Evolutionary conservation across 441 rosid genomes (phyloP), one percentile per base, ranked within the genome.

Genomic region (Codiaeum variegatum): DNA sequence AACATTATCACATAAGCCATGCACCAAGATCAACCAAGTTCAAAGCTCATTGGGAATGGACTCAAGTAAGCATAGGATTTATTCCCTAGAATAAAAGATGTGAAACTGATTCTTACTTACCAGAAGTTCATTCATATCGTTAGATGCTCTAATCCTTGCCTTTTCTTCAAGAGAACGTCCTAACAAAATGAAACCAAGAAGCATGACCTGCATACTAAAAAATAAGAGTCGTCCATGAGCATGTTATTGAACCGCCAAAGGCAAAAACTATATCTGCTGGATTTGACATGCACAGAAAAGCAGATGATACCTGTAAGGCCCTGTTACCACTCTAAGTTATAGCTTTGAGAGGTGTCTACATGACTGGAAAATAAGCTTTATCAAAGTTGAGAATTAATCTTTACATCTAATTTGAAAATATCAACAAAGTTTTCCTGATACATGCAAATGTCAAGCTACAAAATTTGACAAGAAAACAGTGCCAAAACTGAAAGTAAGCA

Each of bases 181-280:
- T 54, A 94, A 88, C 51, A 92, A 94, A 70, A 94, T 93, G 69
- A 92, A 92, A 62, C 99, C 98, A 83, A 92, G 99, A 87, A 94
- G 96, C 99, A 94, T 92, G 84, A 94, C 96, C 97, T 94, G 96
- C 91, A 86, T 83, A 47, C 93, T 90, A 91, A 86, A 85, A 88
- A 62, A 83, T 70, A 78, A 72, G 85, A 76, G 82, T 76, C 73
- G 76, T 79, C 80, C 78, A 76, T 85, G 84, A 89, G 87, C 81
- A 83, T 76, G 56, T 71, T 77, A 68, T 69, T 6, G 42, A 46
- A 32, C 15, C 69, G 56, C 69, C 60, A 71, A 60, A 51, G 66
- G 36, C 1, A 64, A 31, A 46, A 52, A n/a, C 24, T 58, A 59
- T 32, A 70, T 40, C 34, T 18, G 18, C 29, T 40, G 23, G 62